Percentiles rank a stretch among this genome's conserved stretches.
Evolutionary conservation across 768 basidiomycete genomes (phyloP).

Genomic region (Trametes cingulata): DNA sequence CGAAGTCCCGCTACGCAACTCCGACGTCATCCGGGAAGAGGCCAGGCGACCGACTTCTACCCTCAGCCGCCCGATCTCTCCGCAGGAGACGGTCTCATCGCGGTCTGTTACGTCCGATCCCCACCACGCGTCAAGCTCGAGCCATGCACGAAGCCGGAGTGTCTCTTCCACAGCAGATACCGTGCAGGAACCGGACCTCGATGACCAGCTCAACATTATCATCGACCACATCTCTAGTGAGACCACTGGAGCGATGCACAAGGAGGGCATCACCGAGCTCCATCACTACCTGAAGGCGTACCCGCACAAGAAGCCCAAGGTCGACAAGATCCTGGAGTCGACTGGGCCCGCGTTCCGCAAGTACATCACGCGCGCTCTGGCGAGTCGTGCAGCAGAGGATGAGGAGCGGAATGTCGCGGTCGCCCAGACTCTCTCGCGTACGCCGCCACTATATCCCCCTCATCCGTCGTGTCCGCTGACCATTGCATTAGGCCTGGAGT

Average conservation of each 20-base stretch:
- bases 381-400: constrained; percentile 86
- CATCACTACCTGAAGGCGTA: constrained; percentile 92
- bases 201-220: constrained; percentile 77
- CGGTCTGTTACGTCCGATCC: constrained; percentile 44
- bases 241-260: constrained; percentile 85
- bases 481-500: constrained; percentile 57
- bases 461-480: neutral
- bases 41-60: constrained; percentile 54
- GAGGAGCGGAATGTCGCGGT: constrained; percentile 77
- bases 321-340: constrained; percentile 86
- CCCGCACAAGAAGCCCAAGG: constrained; percentile 77
- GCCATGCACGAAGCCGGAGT: constrained; percentile 69
- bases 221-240: constrained; percentile 88
- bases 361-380: constrained; percentile 86
- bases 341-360: constrained; percentile 90
- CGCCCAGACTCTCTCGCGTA: constrained; percentile 82
- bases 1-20: constrained; percentile 35
- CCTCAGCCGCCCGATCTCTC: constrained; percentile 72
- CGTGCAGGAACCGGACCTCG: constrained; percentile 84
- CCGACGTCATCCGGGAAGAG: constrained; percentile 35
- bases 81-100: constrained; percentile 53
- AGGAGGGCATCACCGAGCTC: constrained; percentile 92
- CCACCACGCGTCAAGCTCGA: constrained; percentile 56
- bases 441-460: constrained; percentile 30
- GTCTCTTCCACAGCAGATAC: constrained; percentile 59